These are phyloP conservation scores for Hypomontagnella monticulosa DNA, from an alignment of 495 filamentous ascomycete species.

Conservation along the genomic window DNA sequence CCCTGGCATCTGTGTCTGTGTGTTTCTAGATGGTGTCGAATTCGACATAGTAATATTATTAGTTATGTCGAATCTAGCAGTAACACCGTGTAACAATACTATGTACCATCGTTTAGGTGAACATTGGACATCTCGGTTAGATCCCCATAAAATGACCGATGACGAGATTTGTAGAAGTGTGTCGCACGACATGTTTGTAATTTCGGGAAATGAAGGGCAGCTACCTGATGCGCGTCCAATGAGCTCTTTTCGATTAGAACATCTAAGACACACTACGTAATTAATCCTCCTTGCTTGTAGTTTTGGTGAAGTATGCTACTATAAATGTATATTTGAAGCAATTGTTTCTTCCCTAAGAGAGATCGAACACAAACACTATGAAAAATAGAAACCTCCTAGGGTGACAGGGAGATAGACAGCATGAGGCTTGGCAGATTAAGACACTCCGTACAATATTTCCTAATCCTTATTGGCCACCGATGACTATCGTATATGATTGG, in stretches of 20 bases:
- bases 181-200: constrained; percentile 25
- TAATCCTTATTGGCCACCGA: constrained; percentile 17
- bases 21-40: too few relatives aligned
- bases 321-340: too few relatives aligned
- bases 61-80: neutral
- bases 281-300: constrained; percentile 4
- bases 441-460: constrained; percentile 17
- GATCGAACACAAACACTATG: constrained; percentile 18
- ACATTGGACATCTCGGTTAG: constrained; percentile 11
- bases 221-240: constrained; percentile 17
- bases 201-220: constrained; percentile 34
- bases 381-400: neutral
- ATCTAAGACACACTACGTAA: neutral
- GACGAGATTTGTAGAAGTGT: neutral
- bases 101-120: neutral
- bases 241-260: neutral
- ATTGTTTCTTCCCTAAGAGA: neutral
- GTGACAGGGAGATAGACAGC: neutral
- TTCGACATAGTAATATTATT: constrained; percentile 14
- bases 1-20: neutral
- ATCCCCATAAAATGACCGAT: constrained; percentile 5
- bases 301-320: neutral
- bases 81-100: constrained; percentile 5
- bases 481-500: constrained; percentile 20
- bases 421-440: constrained; percentile 5